Evolutionary conservation across 2,329 filamentous ascomycete genomes (phyloP).

Genomic region (Alternaria triticina): DNA sequence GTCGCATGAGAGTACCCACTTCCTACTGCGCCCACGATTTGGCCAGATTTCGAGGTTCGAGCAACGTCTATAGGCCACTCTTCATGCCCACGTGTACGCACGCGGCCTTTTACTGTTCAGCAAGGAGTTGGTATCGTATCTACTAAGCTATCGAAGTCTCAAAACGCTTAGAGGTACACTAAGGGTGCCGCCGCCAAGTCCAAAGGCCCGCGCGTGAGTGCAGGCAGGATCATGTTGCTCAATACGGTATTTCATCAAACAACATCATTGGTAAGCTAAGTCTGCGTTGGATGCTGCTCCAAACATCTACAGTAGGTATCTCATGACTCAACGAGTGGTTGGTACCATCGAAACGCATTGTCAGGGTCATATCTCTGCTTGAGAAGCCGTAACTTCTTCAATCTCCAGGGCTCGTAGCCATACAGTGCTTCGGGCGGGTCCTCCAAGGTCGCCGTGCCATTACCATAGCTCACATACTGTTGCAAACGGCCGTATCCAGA

Average conservation of each 20-base stretch:
- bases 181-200: neutral
- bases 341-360: conserved; percentile 5
- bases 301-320: neutral
- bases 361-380: conserved; percentile 6
- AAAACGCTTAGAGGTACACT: neutral
- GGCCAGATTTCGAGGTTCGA: neutral
- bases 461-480: conserved; percentile 8
- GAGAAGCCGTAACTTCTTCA: neutral
- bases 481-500: conserved; percentile 8
- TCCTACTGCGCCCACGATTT: neutral
- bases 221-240: neutral
- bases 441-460: conserved; percentile 2
- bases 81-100: neutral
- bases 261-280: neutral
- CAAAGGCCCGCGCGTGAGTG: rapidly evolving
- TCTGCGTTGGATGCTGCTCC: neutral
- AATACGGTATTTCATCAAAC: neutral
- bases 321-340: conserved; percentile 2
- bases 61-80: neutral
- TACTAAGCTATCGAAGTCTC: neutral
- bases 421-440: conserved; percentile 5
- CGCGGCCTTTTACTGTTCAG: neutral
- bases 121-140: neutral
- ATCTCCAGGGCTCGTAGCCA: conserved; percentile 4
- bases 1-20: neutral